Base-by-base conservation (phyloP, 257 asterid genomes). In the Jacaranda copaia region DNA sequence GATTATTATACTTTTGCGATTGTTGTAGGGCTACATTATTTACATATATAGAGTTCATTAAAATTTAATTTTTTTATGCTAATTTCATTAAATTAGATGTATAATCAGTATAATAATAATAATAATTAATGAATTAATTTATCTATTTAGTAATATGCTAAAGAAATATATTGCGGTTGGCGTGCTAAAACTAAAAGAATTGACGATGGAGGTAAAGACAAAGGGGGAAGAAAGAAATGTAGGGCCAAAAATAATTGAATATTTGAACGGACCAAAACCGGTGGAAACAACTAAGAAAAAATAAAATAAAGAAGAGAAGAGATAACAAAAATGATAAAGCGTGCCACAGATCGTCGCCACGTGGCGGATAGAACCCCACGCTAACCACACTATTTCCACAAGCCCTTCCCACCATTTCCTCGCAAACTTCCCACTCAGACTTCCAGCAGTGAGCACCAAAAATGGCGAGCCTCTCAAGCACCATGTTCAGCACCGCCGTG, bases 401-500 rank as follows among this genome's bases (percentile, higher is more conserved):
- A 78, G 85, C 86, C 80, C 71, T 19, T 25, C 13, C 1, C 59
- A 40, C 38, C 68, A 42, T 51, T 48, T 39, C 68, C 72, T 10
- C 48, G 6, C 72, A 8, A n/a, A 8, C 8, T 52, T 5, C 43
- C 3, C 67, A 52, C 78, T 18, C 55, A 12, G 45, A 36, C 66
- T 38, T 25, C 7, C 20, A 7, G 57, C 2, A 25, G 32, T 25
- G 32, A 19, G 3, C 19, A 11, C 2, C 45, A 53, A 6, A 81
- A 82, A 89, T 89, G 94, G 97, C 97, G 35, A 52, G 72, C n/a
- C 78, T 89, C 80, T 78, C 91, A 5, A 76, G 85, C 74, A 80
- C 91, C 75, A 82, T 88, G 88, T 76, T 89, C 81, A 74, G 82
- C 84, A 81, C 91, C 61, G 87, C 94, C 74, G 65, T 86, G 84